Evolutionary conservation across 768 basidiomycete genomes (phyloP).

Genomic region (Agrocybe praecox): DNA sequence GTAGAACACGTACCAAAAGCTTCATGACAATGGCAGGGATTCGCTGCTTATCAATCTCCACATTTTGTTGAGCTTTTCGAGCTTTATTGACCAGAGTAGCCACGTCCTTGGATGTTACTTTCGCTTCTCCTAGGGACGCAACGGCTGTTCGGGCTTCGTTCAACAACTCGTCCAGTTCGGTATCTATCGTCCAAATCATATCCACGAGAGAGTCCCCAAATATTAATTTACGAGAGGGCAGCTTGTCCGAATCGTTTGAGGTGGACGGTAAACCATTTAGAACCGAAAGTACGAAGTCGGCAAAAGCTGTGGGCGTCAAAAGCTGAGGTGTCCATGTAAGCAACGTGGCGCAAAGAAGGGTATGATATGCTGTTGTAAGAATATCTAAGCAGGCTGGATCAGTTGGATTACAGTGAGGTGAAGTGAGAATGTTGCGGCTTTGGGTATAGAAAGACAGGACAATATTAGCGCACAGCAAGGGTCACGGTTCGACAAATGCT

Average conservation of each 20-base stretch:
- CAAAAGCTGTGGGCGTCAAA: constrained; percentile 52
- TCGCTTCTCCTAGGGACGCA: constrained; percentile 33
- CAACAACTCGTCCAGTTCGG: constrained; percentile 72
- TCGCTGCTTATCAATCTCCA: constrained; percentile 65
- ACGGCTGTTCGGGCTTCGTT: constrained; percentile 52
- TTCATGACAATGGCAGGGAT: constrained; percentile 60
- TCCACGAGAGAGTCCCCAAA: constrained; percentile 79
- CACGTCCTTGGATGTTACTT: constrained; percentile 22
- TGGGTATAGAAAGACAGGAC: constrained; percentile 6
- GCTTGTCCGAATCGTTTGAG: constrained; percentile 57
- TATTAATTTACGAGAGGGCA: constrained; percentile 40
- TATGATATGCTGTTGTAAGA: constrained; percentile 69
- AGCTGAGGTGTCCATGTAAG: constrained; percentile 53
- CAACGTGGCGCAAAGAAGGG: constrained; percentile 62
- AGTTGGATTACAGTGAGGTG: constrained; percentile 60
- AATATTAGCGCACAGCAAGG: constrained; percentile 6
- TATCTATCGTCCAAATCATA: constrained; percentile 80
- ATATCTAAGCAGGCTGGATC: constrained; percentile 55
- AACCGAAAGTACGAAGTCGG: constrained; percentile 67
- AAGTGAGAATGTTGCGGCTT: constrained; percentile 64
- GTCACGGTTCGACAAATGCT: constrained; percentile 8
- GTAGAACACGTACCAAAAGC: constrained; percentile 52
- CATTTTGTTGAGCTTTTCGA: constrained; percentile 49
- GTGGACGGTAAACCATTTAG: constrained; percentile 68
- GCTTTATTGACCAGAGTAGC: constrained; percentile 33